Conservation (phyloP, 805 yeast genomes). For the Candida tammaniensis region DNA sequence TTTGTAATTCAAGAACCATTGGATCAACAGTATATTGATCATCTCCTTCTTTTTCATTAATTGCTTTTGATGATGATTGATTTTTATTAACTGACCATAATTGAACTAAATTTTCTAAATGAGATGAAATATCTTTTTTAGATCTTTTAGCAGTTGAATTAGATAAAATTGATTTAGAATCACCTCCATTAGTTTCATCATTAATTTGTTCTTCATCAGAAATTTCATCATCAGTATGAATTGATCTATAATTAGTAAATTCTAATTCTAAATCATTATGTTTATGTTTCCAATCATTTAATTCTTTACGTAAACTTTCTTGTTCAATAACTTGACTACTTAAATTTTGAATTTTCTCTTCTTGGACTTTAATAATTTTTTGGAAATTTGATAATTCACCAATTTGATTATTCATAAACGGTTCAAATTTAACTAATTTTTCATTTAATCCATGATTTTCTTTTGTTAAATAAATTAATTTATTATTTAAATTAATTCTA, state of each 20-base stretch:
- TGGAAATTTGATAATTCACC: slow-evolving; percentile 53
- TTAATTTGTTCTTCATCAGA: slow-evolving; percentile 26
- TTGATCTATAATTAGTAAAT: slow-evolving; percentile 36
- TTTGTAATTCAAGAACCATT: slow-evolving; percentile 44
- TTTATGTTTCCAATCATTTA: slow-evolving; percentile 46
- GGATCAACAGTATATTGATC: slow-evolving; percentile 12
- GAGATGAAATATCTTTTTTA: slow-evolving; percentile 29
- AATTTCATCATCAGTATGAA: slow-evolving; percentile 31
- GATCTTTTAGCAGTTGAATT: slow-evolving; percentile 21
- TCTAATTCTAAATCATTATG: slow-evolving; percentile 45
- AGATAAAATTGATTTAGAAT: slow-evolving; percentile 21
- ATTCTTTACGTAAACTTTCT: slow-evolving; percentile 43
- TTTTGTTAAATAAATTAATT: slow-evolving; percentile 41
- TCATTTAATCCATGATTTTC: slow-evolving; percentile 44
- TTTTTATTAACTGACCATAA: slow-evolving; percentile 25
- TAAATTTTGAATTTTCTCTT: slow-evolving; percentile 41
- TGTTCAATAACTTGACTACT: slow-evolving; percentile 41
- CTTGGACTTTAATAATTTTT: slow-evolving; percentile 52
- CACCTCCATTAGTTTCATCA: slow-evolving; percentile 13
- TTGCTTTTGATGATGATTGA: slow-evolving; percentile 12
- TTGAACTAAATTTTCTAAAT: slow-evolving; percentile 32
- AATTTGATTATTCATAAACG: slow-evolving; percentile 52
- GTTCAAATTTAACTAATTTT: slow-evolving; percentile 46
- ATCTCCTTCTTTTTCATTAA: slow-evolving; percentile 7
- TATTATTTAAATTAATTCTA: slow-evolving; percentile 42